Evolutionary conservation across 306 rosid genomes (phyloP).

Genomic region (Dalbergia oliveri): DNA sequence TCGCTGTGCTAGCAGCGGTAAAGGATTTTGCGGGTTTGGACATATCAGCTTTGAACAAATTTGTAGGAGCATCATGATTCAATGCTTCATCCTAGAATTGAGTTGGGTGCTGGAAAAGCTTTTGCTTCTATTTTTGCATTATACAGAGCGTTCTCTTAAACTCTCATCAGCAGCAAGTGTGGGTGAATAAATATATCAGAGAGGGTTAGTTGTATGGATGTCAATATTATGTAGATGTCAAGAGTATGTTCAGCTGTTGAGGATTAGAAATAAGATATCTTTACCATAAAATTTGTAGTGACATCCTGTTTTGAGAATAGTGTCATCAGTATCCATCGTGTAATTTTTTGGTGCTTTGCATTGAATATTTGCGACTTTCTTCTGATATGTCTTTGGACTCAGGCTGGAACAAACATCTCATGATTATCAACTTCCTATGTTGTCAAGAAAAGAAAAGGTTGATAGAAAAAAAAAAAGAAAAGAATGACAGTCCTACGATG

Average conservation of each 20-base stretch:
- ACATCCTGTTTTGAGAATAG: slow-evolving; percentile 26
- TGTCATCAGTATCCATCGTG: slow-evolving; percentile 4
- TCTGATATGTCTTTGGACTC: neutral
- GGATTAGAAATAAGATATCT: slow-evolving; percentile 30
- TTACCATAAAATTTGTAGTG: slow-evolving; percentile 4
- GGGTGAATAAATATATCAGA: slow-evolving; percentile 18
- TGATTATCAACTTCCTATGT: slow-evolving; percentile 18
- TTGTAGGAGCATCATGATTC: slow-evolving; percentile 59
- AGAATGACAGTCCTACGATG: neutral
- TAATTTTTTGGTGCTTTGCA: slow-evolving; percentile 33
- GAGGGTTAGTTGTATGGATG: slow-evolving; percentile 9
- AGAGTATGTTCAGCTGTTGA: slow-evolving; percentile 9
- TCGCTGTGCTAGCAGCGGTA: slow-evolving; percentile 67
- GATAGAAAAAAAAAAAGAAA: neutral
- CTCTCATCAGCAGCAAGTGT: slow-evolving; percentile 32
- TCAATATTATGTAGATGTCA: neutral
- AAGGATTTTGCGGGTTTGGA: slow-evolving; percentile 79
- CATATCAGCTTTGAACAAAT: slow-evolving; percentile 80
- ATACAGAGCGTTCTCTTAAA: slow-evolving; percentile 26
- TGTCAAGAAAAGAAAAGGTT: neutral
- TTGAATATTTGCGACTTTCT: neutral
- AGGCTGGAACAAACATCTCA: neutral
- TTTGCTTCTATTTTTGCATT: slow-evolving; percentile 40
- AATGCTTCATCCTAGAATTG: neutral
- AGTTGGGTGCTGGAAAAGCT: slow-evolving; percentile 38